Evolutionary conservation across 805 yeast genomes (phyloP).

Genomic region (Kuraishia borneana): DNA sequence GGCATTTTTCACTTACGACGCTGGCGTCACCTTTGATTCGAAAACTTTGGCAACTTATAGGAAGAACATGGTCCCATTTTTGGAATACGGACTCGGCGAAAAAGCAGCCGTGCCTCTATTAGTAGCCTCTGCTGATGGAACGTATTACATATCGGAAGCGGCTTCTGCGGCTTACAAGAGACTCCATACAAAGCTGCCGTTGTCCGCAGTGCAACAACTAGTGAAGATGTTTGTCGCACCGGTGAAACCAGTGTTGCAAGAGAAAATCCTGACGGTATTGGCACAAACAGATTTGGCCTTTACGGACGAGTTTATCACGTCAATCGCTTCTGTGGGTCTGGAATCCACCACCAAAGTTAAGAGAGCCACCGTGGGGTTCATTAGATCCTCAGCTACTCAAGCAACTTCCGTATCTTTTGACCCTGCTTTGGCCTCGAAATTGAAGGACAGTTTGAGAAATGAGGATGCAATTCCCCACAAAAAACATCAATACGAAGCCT

Average conservation of each 20-base stretch:
- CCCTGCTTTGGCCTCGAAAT: constrained; percentile 33
- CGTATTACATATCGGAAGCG: constrained; percentile 40
- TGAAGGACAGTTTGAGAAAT: constrained; percentile 38
- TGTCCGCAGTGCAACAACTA: constrained; percentile 42
- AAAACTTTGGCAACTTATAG: constrained; percentile 33
- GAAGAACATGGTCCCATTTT: constrained; percentile 27
- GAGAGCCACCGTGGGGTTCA: constrained; percentile 47
- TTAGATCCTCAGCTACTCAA: constrained; percentile 15
- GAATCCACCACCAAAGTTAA: constrained; percentile 41
- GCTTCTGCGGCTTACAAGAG: constrained; percentile 44
- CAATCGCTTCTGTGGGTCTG: constrained; percentile 50
- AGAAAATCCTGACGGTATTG: constrained; percentile 38
- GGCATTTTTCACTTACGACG: constrained; percentile 53
- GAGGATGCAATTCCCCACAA: constrained; percentile 24
- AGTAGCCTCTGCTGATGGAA: constrained; percentile 53
- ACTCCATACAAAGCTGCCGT: no score
- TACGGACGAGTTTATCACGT: constrained; percentile 24
- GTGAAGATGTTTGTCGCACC: constrained; percentile 44
- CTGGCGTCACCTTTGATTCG: constrained; percentile 49
- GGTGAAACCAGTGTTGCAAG: constrained; percentile 41
- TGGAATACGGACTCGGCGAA: constrained; percentile 29
- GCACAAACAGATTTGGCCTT: constrained; percentile 44
- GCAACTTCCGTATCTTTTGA: constrained; percentile 10
- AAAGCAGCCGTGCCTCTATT: constrained; percentile 29
- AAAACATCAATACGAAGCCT: constrained; percentile 62